Conservation (phyloP, 495 filamentous ascomycete genomes). For the Penicillium silybi region DNA sequence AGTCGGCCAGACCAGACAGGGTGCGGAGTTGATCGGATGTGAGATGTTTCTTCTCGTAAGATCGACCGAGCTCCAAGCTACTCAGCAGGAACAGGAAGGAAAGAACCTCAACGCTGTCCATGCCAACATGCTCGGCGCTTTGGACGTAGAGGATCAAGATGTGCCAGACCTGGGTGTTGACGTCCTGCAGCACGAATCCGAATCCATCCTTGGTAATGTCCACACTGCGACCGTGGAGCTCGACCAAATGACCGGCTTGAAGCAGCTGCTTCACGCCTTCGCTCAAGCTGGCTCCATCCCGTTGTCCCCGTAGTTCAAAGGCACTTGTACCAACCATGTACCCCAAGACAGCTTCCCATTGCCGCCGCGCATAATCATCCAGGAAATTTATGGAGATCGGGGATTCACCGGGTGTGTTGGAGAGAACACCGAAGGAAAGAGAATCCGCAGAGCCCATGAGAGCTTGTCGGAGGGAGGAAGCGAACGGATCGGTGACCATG, state of each 20-base stretch:
- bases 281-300: slow-evolving; percentile 55
- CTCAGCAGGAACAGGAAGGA: slow-evolving; percentile 96
- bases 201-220: slow-evolving; percentile 90
- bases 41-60: slow-evolving; percentile 77
- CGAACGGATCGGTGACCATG: slow-evolving; percentile 70
- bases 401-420: background rate
- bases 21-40: slow-evolving; percentile 79
- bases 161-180: slow-evolving; percentile 95
- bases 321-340: slow-evolving; percentile 80
- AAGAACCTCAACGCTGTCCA: slow-evolving; percentile 89
- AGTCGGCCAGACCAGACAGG: slow-evolving; percentile 79
- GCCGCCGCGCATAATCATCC: slow-evolving; percentile 80
- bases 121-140: slow-evolving; percentile 68
- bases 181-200: slow-evolving; percentile 88
- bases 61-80: slow-evolving; percentile 82
- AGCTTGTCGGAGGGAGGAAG: slow-evolving; percentile 69
- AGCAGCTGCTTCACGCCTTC: slow-evolving; percentile 79
- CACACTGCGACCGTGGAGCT: slow-evolving; percentile 52
- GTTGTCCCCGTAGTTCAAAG: slow-evolving; percentile 36
- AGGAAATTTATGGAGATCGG: slow-evolving; percentile 56
- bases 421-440: slow-evolving; percentile 78
- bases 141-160: slow-evolving; percentile 90
- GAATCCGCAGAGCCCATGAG: slow-evolving; percentile 82
- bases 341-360: slow-evolving; percentile 94
- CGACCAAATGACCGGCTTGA: slow-evolving; percentile 73